phyloP scores from a whole-genome alignment of 352 stramenopile species.

The Globisporangium splendens region DNA sequence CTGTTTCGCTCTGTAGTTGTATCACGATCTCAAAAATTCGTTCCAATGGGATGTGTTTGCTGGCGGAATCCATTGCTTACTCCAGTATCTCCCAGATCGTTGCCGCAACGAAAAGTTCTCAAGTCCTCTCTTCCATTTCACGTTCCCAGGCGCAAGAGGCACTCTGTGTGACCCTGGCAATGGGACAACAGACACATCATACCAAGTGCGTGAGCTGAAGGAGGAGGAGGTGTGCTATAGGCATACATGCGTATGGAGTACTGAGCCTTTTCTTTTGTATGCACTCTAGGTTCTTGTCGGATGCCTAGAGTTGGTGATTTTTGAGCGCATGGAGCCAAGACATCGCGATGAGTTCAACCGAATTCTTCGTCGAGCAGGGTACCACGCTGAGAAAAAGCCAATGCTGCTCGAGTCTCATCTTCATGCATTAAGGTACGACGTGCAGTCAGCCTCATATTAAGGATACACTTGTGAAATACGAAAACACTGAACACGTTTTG shows the following conservation, averaged over 20 bases:
- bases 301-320: constrained; percentile 82
- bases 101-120: constrained; percentile 60
- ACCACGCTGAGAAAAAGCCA: constrained; percentile 53
- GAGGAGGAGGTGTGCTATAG: too few species aligned
- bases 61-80: constrained; percentile 73
- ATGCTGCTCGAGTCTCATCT: constrained; percentile 81
- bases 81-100: constrained; percentile 73
- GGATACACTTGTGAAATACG: background rate
- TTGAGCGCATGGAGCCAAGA: constrained; percentile 68
- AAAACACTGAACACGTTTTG: background rate
- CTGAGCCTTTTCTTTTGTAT: constrained; percentile 4
- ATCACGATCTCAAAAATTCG: constrained; percentile 75
- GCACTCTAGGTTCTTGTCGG: constrained; percentile 53
- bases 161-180: constrained; percentile 64
- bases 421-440: constrained; percentile 43
- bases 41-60: constrained; percentile 86
- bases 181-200: constrained; percentile 75
- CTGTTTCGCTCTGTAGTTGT: constrained; percentile 35
- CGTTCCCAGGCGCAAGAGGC: constrained; percentile 66
- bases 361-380: constrained; percentile 58
- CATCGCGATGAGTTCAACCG: constrained; percentile 56
- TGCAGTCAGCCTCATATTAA: background rate
- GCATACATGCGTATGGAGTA: too few species aligned
- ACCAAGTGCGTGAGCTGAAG: constrained; percentile 52
- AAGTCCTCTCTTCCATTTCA: constrained; percentile 72